Evolutionary conservation across 2,329 filamentous ascomycete genomes (phyloP), one percentile per base, ranked within the genome.

Genomic region (Lecanosticta acicola): DNA sequence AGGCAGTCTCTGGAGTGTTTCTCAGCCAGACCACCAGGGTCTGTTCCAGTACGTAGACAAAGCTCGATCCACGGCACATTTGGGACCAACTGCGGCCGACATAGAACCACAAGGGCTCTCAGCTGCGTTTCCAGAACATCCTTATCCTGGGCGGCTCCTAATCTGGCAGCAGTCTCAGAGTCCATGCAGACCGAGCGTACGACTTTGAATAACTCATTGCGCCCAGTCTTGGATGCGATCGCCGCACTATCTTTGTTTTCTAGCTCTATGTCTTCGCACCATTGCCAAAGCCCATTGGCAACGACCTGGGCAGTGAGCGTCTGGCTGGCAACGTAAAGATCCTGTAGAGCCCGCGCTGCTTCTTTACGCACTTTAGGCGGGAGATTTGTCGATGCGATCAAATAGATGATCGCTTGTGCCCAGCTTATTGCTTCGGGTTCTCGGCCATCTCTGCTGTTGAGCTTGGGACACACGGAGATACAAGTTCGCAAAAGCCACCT

Each of bases 51-150:
- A 49, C 81, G 81, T 45, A 97, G 75, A 60, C 87, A 94, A 2
- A 89, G 70, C 34, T 93, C 84, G 59, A 98, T 97, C 94, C 94
- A 98, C 50, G 79, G 86, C 16, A 82, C 76, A 48, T 79, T 79
- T 0, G 88, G 84, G 48, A 97, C 78, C 29, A 98, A 70, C 49
- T 90, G 83, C 16, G 81, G 75, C 18, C 87, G 84, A 45, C 85
- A 84, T 19, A 98, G 73, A 14, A 95, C 81, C 14, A 95, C 71
- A 3, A 96, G 70, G 4, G 80, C 78, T 53, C 89, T 80, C 57
- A 94, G 81, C 63, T 95, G 88, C 18, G 71, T 66, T 56, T 86
- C 79, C 7, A 90, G 63, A 11, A 71, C 58, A 17, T 75, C 67
- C 44, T 70, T 63, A 32, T 75, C 66, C n/a, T 77, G 62, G 14